Base-by-base conservation (phyloP, 2,329 filamentous ascomycete genomes). In the Fusarium oligoseptatum region DNA sequence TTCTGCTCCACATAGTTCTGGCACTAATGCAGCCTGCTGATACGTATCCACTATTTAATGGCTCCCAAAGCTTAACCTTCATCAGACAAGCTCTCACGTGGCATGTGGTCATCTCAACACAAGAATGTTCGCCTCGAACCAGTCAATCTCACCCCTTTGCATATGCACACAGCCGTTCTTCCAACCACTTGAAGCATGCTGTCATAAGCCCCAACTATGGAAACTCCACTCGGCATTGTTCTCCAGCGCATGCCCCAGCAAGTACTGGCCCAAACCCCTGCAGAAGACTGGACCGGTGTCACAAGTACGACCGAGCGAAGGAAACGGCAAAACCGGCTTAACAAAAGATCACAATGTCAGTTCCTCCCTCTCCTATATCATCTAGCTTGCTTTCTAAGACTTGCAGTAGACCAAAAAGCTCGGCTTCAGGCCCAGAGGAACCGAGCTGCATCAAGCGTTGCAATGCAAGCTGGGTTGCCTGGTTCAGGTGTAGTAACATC, bases 21-120 rank as follows among this genome's bases (percentile, higher is more conserved):
- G 45, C 64, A 5, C 69, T 71, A 71, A 71, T 71, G 69, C 68
- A 72, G 64, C 69, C 68, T 64, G 69, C 69, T 71, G 69, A 71
- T 45, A 71, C 57, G 27, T 39, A 27, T 37, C 37, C 56, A 39
- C 56, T 27, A 24, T 22, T 15, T n/a, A 10, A 20, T 12, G 39
- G n/a, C n/a, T 60, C 39, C 20, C 11, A 22, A 60, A 60, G 34
- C 20, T 45, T 45, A 45, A 22, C 41, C 41, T 45, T 45, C n/a
- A 45, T 22, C 41, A 12, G 41, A 20, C 11, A 45, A 45, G n/a
- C n/a, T 45, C 56, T 60, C 56, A 60, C 56, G 56, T 39, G 56
- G 39, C 34, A 27, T 24, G 20, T 48, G 61, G 52, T 50, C 32
- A 4, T 34, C 14, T n/a, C 9, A 58, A 27, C 3, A n/a, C 62